Conservation (phyloP, 2,329 filamentous ascomycete species). For the Colletotrichum caudatum region DNA sequence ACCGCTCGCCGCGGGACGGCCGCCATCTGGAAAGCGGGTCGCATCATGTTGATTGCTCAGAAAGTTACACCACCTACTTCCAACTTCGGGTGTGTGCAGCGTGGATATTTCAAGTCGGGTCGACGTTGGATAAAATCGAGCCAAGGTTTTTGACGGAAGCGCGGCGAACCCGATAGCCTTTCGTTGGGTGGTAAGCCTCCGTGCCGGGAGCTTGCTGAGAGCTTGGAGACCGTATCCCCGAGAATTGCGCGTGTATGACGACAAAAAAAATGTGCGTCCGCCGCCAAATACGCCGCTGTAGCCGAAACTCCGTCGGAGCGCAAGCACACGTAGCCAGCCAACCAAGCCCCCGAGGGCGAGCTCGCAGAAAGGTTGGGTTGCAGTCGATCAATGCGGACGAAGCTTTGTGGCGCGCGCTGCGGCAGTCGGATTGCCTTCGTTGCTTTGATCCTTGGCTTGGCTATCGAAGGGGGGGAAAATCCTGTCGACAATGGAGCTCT, state of each 20-base stretch:
- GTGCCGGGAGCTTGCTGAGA: constrained; percentile 28
- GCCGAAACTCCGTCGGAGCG: constrained; percentile 17
- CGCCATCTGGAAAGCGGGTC: constrained; percentile 33
- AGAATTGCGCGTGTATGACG: constrained; percentile 26
- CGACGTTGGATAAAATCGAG: constrained; percentile 8
- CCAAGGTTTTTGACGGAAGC: constrained; percentile 12
- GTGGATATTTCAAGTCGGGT: constrained; percentile 10
- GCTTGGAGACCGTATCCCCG: constrained; percentile 34
- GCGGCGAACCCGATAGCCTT: constrained; percentile 11
- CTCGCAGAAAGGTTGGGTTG: constrained; percentile 8
- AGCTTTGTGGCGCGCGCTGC: constrained; percentile 32
- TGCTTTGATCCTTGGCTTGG: constrained; percentile 13
- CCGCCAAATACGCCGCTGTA: constrained; percentile 12
- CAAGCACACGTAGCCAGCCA: background rate
- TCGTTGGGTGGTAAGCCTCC: constrained; percentile 1
- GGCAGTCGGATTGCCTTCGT: constrained; percentile 13
- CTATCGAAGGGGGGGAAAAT: constrained; percentile 22
- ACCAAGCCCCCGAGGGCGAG: background rate
- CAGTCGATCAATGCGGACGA: constrained; percentile 7
- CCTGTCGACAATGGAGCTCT: constrained; percentile 39
- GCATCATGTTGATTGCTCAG: constrained; percentile 30
- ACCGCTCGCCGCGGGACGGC: constrained; percentile 29
- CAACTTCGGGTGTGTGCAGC: background rate
- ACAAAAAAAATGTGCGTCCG: constrained; percentile 17
- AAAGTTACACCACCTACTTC: constrained; percentile 4